Base-by-base conservation (phyloP, 805 yeast species). In the Hanseniaspora lindneri region DNA sequence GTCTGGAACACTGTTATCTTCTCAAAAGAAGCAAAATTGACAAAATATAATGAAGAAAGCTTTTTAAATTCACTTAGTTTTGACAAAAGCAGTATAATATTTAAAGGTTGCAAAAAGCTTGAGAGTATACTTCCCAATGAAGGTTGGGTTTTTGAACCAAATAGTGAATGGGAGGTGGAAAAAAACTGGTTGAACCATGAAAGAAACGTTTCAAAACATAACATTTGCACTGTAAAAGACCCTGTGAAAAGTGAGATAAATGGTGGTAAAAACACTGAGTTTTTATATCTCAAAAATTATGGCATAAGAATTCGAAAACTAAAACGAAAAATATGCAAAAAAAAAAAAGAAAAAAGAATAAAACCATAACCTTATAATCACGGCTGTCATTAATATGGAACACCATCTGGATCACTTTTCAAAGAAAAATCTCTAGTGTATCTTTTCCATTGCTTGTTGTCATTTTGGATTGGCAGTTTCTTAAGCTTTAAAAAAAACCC, bases 331-430 rank as follows among this genome's bases (percentile, higher is more conserved):
- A 28, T 41, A 2, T n/a, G n/a, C 35, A 33, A 37, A 30, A 21
- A 24, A 20, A 35, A n/a, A 19, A 37, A 36, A 48, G 43, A 41
- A 34, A 29, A 17, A 28, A 35, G 1, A 27, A 17, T 27, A 19
- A 17, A 27, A 27, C 29, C 29, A 11, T 8, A 27, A 27, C 29
- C 11, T 27, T 11, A 27, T 9, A 27, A 27, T 9, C 8, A 9
- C 11, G 8, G 11, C 8, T 27, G 29, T 27, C 10, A 9, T 27
- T 59, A 86, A 2, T 86, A 76, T 11, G 96, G 95, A 8, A 85
- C 89, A 4, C 96, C 96, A 61, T 88, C 95, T 55, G 75, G 78
- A 51, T 83, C 92, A 42, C 76, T 65, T 53, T 76, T 75, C 28
- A 78, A 68, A 51, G 71, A 71, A 54, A 76, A 75, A 43, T 42